Conservation (phyloP, 768 basidiomycete species). For the Brasilioporus rufonigricans region DNA sequence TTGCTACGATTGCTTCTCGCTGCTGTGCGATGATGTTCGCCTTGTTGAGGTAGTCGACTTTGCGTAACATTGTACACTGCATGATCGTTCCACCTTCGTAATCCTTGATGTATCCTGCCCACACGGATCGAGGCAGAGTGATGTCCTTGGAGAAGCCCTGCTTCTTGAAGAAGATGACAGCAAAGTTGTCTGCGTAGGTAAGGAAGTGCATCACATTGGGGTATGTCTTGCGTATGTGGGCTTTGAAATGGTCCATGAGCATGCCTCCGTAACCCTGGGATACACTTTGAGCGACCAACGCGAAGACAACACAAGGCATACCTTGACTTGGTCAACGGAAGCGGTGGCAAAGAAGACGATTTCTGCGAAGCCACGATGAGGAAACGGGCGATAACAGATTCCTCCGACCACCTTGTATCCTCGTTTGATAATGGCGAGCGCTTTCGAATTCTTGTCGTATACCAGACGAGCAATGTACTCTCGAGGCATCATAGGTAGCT, state of each 20-base stretch:
- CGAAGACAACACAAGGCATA: constrained; percentile 32
- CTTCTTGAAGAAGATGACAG: constrained; percentile 98
- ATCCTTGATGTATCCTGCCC: constrained; percentile 99
- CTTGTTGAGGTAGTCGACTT: constrained; percentile 86
- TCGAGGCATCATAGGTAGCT: constrained; percentile 97
- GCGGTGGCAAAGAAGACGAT: constrained; percentile 99
- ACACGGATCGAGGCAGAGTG: constrained; percentile 81
- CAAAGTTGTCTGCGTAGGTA: constrained; percentile 98
- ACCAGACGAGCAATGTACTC: constrained; percentile 98
- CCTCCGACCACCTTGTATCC: constrained; percentile 97
- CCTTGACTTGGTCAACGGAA: constrained; percentile 96
- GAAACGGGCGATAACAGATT: constrained; percentile 95
- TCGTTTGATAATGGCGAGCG: constrained; percentile 90
- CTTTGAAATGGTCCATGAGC: constrained; percentile 98
- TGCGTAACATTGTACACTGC: constrained; percentile 95
- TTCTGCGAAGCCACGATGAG: constrained; percentile 92
- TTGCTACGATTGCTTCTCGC: constrained; percentile 84
- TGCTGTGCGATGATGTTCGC: constrained; percentile 72
- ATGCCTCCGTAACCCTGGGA: constrained; percentile 92
- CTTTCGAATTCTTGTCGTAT: constrained; percentile 88
- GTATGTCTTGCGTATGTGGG: constrained; percentile 80
- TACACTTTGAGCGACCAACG: background rate
- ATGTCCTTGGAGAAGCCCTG: constrained; percentile 99
- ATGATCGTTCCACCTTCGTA: constrained; percentile 99
- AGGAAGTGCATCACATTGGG: constrained; percentile 92